Evolutionary conservation across 345 rosid species (phyloP), one percentile per base, ranked within the genome.

Genomic region (Syzygium aqueum): DNA sequence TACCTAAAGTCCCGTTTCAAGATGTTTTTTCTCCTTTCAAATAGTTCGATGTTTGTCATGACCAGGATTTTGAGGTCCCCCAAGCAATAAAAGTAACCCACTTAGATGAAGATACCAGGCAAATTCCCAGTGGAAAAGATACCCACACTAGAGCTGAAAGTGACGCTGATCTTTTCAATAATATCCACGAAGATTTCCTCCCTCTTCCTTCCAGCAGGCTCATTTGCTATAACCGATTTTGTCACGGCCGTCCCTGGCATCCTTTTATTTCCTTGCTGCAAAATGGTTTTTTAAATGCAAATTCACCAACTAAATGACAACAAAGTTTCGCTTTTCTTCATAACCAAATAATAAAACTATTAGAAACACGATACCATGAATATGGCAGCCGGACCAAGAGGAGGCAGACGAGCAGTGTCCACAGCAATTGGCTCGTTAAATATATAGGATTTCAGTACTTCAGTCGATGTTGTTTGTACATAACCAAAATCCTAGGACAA

Each of bases 201-300:
- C 91, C 99, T 95, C 92, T 92, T 98, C 91, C 96, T 93, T 88
- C 98, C 99, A n/a, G 95, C 97, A 85, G 98, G 97, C 80, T 98
- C 99, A 95, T 95, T 98, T 82, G 99, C 99, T 37, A 98, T 97
- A 90, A 95, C 97, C 59, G 99, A 98, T 88, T 96, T 96, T 33
- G 99, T 98, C 80, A 98, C 98, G 52, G 99, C 99, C 40, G 96
- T 96, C 85, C 99, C 99, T 43, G 99, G 99, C 99, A 98, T 95
- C 91, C 98, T 91, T 92, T 98, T 96, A 87, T 91, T 90, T 86
- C 99, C 98, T 94, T 98, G 98, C 99, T 98, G 95, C 91, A 93
- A 50, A 56, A 88, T 50, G 84, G 86, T 43, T 73, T 73, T 54
- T 37, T 4, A 73, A 37, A 73, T 73, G 82, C 82, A 73, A 67